A percentile compares a stretch with the other conserved stretches of the same genome.
These are phyloP conservation scores for Colletotrichum caudatum DNA, from an alignment of 2,329 filamentous ascomycete genomes.

Conservation along the genomic window DNA sequence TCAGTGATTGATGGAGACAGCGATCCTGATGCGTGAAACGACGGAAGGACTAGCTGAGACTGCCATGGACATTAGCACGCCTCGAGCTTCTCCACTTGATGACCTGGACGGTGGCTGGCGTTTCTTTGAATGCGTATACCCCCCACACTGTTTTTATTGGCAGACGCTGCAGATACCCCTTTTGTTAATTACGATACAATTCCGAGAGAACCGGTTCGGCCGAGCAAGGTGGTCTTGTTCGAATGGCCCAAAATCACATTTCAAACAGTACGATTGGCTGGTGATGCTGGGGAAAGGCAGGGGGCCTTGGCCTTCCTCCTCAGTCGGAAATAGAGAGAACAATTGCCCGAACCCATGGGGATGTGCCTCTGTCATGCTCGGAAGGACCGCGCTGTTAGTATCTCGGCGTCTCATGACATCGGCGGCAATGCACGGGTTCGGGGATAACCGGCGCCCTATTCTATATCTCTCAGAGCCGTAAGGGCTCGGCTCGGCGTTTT, in stretches of 20 bases:
- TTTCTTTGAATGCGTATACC: constrained; percentile 36
- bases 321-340: background rate
- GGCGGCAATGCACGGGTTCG: background rate
- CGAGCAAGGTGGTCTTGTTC: constrained; percentile 7
- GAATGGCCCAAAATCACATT: constrained; percentile 15
- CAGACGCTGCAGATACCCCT: constrained; percentile 29
- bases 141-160: constrained; percentile 22
- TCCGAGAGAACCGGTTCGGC: background rate
- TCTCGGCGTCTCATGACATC: constrained; percentile 1
- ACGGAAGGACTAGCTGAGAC: constrained; percentile 10
- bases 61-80: background rate
- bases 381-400: background rate
- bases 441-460: background rate
- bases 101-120: constrained; percentile 10
- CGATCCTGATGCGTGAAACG: constrained; percentile 53
- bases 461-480: background rate
- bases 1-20: constrained; percentile 49
- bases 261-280: constrained; percentile 19
- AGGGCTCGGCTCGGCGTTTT: constrained; percentile 27
- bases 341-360: background rate
- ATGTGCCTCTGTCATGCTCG: constrained; percentile 5
- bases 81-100: background rate
- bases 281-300: background rate
- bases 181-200: constrained; percentile 3
- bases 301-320: constrained; percentile 8